Evolutionary conservation across 441 rosid species (phyloP), one percentile per base, ranked within the genome.

Genomic region (Croton laevigatus): DNA sequence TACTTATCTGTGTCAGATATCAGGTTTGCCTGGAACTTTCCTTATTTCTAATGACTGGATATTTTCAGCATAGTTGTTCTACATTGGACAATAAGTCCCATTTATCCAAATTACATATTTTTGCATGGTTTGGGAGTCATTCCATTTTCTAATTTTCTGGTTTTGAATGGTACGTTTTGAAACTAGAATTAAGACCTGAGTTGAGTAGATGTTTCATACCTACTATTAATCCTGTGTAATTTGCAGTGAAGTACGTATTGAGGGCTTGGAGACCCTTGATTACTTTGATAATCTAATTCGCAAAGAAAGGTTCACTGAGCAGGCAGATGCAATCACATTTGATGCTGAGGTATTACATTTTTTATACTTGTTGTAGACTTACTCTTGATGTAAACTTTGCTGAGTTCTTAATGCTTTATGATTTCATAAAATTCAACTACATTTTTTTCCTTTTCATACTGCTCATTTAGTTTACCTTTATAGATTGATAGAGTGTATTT

Each of bases 251-350:
- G 96, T 95, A 58, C 87, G 98, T 20, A 88, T 93, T 66, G 99
- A 95, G 82, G 99, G 99, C 40, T 82, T 95, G 82, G 98, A 89
- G 79, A 93, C 97, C 0, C 81, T 93, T 61, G 97, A 95, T 86
- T 95, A 91, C 76, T 91, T 91, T 45, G 98, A 95, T 82, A 95
- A 88, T 84, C 79, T 88, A 57, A 83, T 85, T 85, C 79, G 74
- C 62, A 91, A 80, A 83, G 91, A 91, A 81, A 89, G 98, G 27
- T 88, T 87, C 79, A 95, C 97, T 5, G 99, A 95, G 76, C 98
- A 91, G 79, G 98, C 96, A 27, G 98, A 93, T 80, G 99, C 99
- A 36, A 91, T 95, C 77, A 91, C 97, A 52, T 95, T 95, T 62
- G 98, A 95, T 81, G 80, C 88, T 22, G 97, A 91, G 87, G 99